These are phyloP conservation scores for Penicillium pulvis DNA, from an alignment of 495 filamentous ascomycete species.

Conservation along the genomic window DNA sequence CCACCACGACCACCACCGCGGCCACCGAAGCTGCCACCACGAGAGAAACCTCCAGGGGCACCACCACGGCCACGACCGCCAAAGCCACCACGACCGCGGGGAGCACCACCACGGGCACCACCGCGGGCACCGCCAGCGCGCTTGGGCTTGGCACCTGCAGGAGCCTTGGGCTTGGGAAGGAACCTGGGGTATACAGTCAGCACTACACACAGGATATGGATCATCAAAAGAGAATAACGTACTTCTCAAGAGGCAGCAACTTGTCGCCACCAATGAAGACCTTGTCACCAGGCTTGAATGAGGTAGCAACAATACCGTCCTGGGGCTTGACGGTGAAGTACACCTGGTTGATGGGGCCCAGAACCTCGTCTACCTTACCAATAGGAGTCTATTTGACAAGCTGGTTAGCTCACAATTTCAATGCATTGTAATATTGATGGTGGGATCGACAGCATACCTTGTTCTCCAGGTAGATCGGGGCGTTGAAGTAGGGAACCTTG, in stretches of 20 bases:
- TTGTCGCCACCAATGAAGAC: conserved; percentile 96
- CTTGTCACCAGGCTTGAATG: conserved; percentile 95
- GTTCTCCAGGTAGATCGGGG: conserved; percentile 97
- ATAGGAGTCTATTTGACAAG: conserved; percentile 50
- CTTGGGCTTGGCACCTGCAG: conserved; percentile 65
- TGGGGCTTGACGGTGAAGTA: conserved; percentile 97
- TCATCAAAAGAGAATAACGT: conserved; percentile 18
- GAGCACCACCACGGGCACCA: conserved; percentile 30
- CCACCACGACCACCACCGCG: conserved; percentile 29
- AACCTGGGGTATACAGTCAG: conserved; percentile 55
- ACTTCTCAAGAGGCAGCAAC: conserved; percentile 88
- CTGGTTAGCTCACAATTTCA: conserved; percentile 22
- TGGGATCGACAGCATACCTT: conserved; percentile 58
- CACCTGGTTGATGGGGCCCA: conserved; percentile 93
- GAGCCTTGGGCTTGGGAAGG: conserved; percentile 89
- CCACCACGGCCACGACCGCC: conserved; percentile 37
- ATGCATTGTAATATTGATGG: neutral
- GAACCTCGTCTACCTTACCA: conserved; percentile 64
- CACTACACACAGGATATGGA: neutral
- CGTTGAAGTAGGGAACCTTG: conserved; percentile 99
- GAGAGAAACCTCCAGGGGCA: conserved; percentile 33
- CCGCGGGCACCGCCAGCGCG: conserved; percentile 53
- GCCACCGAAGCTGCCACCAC: conserved; percentile 21
- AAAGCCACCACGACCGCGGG: conserved; percentile 48
- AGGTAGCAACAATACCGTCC: conserved; percentile 90